These are phyloP conservation scores for Pancytospora epiphaga DNA, from an alignment of 371 early-diverging fungal genomes.

Conservation along the genomic window DNA sequence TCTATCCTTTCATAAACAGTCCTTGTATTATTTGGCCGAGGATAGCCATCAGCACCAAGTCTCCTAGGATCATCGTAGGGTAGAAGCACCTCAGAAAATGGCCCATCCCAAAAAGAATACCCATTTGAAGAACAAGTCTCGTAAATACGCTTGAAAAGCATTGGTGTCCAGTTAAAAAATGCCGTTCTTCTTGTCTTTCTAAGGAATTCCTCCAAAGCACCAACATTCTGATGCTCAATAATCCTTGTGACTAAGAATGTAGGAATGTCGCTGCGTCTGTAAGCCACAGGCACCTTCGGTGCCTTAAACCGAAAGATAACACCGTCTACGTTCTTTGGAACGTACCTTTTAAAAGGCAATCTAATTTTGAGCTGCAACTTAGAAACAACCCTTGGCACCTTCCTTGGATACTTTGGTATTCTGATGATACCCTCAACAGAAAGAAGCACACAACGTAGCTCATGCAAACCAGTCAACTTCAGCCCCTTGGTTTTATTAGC, in stretches of 20 bases:
- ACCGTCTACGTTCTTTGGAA: background rate
- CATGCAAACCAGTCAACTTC: conserved; percentile 10
- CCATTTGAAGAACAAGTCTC: background rate
- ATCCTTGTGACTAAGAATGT: background rate
- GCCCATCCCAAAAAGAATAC: background rate
- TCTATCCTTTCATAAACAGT: conserved; percentile 7
- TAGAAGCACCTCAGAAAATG: background rate
- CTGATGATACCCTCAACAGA: conserved; percentile 15
- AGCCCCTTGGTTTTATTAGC: background rate
- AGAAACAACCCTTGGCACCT: background rate
- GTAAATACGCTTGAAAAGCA: background rate
- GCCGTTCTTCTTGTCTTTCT: background rate
- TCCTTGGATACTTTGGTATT: conserved; percentile 2
- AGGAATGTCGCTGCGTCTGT: conserved; percentile 21
- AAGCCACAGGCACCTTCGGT: background rate
- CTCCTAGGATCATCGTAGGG: background rate
- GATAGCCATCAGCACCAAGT: background rate
- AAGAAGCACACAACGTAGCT: conserved; percentile 7
- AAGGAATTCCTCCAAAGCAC: conserved; percentile 19
- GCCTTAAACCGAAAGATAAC: background rate
- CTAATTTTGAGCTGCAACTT: background rate
- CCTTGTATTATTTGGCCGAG: background rate
- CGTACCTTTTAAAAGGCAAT: background rate
- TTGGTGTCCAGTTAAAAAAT: conserved; percentile 14
- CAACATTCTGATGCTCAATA: conserved; percentile 4